These are phyloP conservation scores for Chalciporus pseudorubinellus DNA, from an alignment of 768 basidiomycete species.

Conservation along the genomic window DNA sequence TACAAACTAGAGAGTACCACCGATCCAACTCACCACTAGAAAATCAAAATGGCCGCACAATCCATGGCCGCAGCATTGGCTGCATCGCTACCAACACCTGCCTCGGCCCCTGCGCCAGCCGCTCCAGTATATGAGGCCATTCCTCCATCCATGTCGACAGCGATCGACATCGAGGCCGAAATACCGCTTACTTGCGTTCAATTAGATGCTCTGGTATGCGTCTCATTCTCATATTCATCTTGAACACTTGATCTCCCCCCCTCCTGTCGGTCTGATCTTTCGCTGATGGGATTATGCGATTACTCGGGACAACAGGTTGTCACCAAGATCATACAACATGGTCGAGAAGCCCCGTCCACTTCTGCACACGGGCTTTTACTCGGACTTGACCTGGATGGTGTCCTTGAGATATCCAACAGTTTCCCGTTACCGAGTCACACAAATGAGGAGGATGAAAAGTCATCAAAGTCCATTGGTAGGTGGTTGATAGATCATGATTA, in stretches of 20 bases:
- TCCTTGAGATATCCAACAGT: slow-evolving; percentile 87
- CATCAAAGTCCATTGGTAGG: slow-evolving; percentile 72
- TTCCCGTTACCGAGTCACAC: slow-evolving; percentile 77
- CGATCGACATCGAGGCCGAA: slow-evolving; percentile 90
- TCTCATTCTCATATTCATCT: slow-evolving; percentile 5
- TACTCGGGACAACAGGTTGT: slow-evolving; percentile 59
- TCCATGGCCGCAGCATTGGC: slow-evolving; percentile 95
- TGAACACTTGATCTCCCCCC: background rate
- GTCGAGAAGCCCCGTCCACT: slow-evolving; percentile 71
- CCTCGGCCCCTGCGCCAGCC: slow-evolving; percentile 56
- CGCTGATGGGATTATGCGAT: slow-evolving; percentile 14
- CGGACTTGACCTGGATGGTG: slow-evolving; percentile 89
- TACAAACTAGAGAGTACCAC: too few relatives aligned
- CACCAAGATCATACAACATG: slow-evolving; percentile 91
- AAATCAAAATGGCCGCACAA: slow-evolving; percentile 55
- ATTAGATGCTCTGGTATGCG: slow-evolving; percentile 80
- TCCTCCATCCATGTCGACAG: slow-evolving; percentile 89
- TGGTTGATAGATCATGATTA: slow-evolving; percentile 9
- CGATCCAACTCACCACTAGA: background rate
- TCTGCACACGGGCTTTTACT: slow-evolving; percentile 82
- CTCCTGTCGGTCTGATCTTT: slow-evolving; percentile 1
- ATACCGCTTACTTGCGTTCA: slow-evolving; percentile 78
- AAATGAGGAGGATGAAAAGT: slow-evolving; percentile 79
- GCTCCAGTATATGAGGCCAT: slow-evolving; percentile 80
- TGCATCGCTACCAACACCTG: slow-evolving; percentile 68